Conservation (phyloP, 2,329 filamentous ascomycete species). For the Rhexocercosporidium sp. region DNA sequence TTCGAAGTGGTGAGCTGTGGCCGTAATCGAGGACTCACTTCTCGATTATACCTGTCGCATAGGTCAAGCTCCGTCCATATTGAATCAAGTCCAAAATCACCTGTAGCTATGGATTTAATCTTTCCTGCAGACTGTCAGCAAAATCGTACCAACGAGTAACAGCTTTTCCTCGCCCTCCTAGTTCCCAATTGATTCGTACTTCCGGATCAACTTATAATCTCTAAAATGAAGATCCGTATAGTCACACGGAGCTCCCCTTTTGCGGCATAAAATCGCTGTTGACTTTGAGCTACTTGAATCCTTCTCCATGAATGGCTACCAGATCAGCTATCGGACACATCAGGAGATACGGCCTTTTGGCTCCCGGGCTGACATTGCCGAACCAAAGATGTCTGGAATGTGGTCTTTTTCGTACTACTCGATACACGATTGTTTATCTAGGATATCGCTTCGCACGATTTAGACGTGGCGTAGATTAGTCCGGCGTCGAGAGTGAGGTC, state of each 20-base stretch:
- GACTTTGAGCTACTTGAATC: not conserved
- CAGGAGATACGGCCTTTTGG: not conserved
- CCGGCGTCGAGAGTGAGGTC: too few species aligned
- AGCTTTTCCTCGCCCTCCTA: not conserved
- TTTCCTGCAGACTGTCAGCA: not conserved
- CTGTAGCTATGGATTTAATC: not conserved
- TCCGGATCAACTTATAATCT: constrained; percentile 7
- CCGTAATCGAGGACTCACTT: not conserved
- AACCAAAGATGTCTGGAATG: not conserved
- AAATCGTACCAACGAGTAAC: not conserved
- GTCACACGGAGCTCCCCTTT: not conserved
- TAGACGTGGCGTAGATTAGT: not conserved
- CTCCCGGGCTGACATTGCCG: not conserved
- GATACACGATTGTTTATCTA: not conserved
- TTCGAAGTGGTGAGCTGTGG: not conserved
- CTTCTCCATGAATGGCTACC: not conserved
- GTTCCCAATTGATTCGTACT: not conserved
- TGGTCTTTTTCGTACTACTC: not conserved
- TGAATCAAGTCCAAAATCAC: not conserved
- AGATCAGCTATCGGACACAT: not conserved
- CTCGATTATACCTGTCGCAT: not conserved
- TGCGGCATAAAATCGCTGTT: not conserved
- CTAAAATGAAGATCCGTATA: not conserved
- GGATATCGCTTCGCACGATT: not conserved
- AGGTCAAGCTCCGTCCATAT: not conserved